Evolutionary conservation across 495 filamentous ascomycete genomes (phyloP), one percentile per base, ranked within the genome.

Genomic region (Neurospora intermedia): DNA sequence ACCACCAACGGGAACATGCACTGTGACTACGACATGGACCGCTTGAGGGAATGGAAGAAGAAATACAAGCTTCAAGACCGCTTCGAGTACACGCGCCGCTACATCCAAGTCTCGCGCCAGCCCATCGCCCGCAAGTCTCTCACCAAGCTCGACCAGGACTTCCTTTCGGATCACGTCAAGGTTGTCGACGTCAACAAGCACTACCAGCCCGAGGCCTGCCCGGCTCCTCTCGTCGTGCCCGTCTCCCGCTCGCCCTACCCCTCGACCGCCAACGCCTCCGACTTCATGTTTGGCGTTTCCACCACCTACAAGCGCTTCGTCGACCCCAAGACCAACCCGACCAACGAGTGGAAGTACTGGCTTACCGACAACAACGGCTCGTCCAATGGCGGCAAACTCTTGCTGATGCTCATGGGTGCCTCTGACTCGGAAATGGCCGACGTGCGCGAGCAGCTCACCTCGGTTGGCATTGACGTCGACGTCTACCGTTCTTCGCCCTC

Each of bases 391-490:
- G 84, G 83, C 38, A 85, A 85, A 73, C 76, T 86, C 70, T 69
- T 86, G 11, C 76, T 86, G 5, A 75, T 85, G 71, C 81, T 86
- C 2, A 69, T 84, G 11, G 82, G 83, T 42, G 84, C 84, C 10
- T 80, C 80, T 2, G 79, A 82, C 38, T 79, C 79, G 10, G 79
- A 87, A 71, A 80, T 87, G 18, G 75, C 78, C 10, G 77, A 83
- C n/a, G 83, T 82, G 5, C 75, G 78, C 70, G 77, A 79, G 43
- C 76, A 81, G 31, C 76, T 85, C 11, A 77, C 76, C 16, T 82
- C 84, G 69, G 84, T 87, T 18, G 89, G 88, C 72, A 86, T 93
- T 73, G 86, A 92, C 71, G 82, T 90, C 69, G 90, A 88, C 69
- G 85, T 93, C 40, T 85, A 79, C 87, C 81, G 89, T 81, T 79